Evolutionary conservation across 1,284 basidiomycete genomes (phyloP).

Genomic region (Schizophyllum commune): DNA sequence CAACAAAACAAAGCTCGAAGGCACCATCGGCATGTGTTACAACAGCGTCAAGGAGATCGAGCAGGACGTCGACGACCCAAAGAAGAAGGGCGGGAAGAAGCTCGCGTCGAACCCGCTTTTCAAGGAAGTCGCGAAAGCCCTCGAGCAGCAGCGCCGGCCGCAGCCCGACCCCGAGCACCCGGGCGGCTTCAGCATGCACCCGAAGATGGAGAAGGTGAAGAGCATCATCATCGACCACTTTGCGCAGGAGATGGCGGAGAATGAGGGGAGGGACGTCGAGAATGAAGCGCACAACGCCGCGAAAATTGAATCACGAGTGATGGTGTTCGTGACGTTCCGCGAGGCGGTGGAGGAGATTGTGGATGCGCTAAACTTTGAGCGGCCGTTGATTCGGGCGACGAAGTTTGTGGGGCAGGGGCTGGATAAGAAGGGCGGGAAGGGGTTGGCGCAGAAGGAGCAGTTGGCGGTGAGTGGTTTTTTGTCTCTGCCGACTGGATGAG

Average conservation of each 20-base stretch:
- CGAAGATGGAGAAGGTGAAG: slow-evolving; percentile 87
- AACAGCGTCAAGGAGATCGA: slow-evolving; percentile 31
- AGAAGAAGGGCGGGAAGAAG: slow-evolving; percentile 31
- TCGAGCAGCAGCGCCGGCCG: slow-evolving; percentile 41
- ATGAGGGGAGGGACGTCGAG: slow-evolving; percentile 20
- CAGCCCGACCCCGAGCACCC: slow-evolving; percentile 8
- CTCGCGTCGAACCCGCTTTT: slow-evolving; percentile 53
- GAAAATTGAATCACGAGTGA: slow-evolving; percentile 61
- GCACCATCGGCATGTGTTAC: slow-evolving; percentile 68
- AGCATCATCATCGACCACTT: slow-evolving; percentile 79
- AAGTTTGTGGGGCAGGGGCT: slow-evolving; percentile 89
- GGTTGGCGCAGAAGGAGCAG: slow-evolving; percentile 89
- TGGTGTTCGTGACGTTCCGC: slow-evolving; percentile 92
- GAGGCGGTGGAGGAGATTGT: slow-evolving; percentile 91
- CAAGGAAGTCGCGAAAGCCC: slow-evolving; percentile 52
- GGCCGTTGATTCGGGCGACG: slow-evolving; percentile 69
- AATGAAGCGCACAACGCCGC: too few relatives aligned
- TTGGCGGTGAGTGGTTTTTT: slow-evolving; percentile 68
- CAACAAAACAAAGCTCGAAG: too few relatives aligned
- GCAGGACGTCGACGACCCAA: slow-evolving; percentile 22
- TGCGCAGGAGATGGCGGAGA: slow-evolving; percentile 46
- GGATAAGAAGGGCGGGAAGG: slow-evolving; percentile 82
- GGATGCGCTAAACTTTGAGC: slow-evolving; percentile 62
- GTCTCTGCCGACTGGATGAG: too few relatives aligned
- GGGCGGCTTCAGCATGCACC: slow-evolving; percentile 64